Evolutionary conservation across 768 basidiomycete genomes (phyloP).

Genomic region (Boletus pseudo-olivaceus): DNA sequence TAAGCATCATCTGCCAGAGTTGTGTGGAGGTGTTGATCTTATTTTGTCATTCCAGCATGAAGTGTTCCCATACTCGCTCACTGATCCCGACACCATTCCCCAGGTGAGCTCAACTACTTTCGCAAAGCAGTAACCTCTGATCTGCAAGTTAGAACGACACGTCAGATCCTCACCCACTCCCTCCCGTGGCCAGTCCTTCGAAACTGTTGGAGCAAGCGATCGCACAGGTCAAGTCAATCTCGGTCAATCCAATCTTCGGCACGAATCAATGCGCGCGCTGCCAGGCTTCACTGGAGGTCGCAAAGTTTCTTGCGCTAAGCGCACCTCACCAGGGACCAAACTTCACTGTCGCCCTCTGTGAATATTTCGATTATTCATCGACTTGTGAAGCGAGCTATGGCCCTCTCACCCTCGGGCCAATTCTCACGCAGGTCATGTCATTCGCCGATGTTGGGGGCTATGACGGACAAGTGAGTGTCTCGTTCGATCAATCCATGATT

Average conservation of each 20-base stretch:
- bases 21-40: constrained; percentile 1
- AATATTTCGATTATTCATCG: constrained; percentile 50
- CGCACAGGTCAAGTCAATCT: constrained; percentile 54
- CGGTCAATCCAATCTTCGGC: constrained; percentile 49
- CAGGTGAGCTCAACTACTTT: constrained; percentile 24
- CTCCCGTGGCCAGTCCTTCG: constrained; percentile 47
- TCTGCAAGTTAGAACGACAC: constrained; percentile 44
- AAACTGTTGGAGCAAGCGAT: constrained; percentile 51
- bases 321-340: constrained; percentile 58
- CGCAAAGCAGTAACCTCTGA: not conserved
- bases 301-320: constrained; percentile 63
- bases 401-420: constrained; percentile 47
- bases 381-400: constrained; percentile 51
- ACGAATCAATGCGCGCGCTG: constrained; percentile 56
- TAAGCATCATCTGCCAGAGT: constrained; percentile 23
- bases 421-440: constrained; percentile 68
- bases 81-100: constrained; percentile 59
- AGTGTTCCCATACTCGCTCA: constrained; percentile 58
- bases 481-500: not conserved
- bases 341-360: constrained; percentile 58
- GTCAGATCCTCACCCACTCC: constrained; percentile 62
- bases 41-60: constrained; percentile 40
- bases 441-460: constrained; percentile 69
- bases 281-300: constrained; percentile 55
- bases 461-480: constrained; percentile 59